A percentile compares a stretch with the other conserved stretches of the same genome.
phyloP scores from a whole-genome alignment of 352 stramenopile species.

The Phytophthora macrochlamydospora region DNA sequence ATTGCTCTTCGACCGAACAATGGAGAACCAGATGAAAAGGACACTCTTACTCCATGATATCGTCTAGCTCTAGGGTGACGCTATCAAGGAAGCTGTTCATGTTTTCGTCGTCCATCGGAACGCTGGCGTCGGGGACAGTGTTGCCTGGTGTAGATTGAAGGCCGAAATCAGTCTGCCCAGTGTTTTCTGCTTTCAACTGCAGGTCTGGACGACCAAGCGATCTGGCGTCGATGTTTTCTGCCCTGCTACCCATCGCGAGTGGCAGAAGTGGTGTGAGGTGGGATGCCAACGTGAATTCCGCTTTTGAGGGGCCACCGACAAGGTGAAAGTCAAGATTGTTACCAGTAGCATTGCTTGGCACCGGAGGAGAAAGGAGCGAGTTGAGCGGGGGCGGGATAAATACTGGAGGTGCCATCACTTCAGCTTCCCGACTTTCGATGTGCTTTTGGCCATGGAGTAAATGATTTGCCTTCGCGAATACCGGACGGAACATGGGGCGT shows the following conservation, averaged over 20 bases:
- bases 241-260: too few relatives aligned
- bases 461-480: constrained; percentile 1
- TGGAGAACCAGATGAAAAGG: constrained; percentile 11
- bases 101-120: constrained; percentile 63
- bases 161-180: constrained; percentile 21
- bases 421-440: constrained; percentile 18
- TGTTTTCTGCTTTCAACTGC: constrained; percentile 32
- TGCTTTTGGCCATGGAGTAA: constrained; percentile 26
- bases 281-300: constrained; percentile 28
- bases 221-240: constrained; percentile 10
- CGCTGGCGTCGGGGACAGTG: constrained; percentile 19
- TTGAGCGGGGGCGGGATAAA: constrained; percentile 32
- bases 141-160: constrained; percentile 3
- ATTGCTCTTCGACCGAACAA: constrained; percentile 19
- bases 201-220: constrained; percentile 12
- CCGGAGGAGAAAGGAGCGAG: constrained; percentile 20
- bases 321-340: constrained; percentile 17
- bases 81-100: constrained; percentile 86
- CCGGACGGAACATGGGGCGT: constrained; percentile 15
- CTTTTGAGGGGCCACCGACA: constrained; percentile 6
- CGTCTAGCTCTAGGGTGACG: constrained; percentile 78
- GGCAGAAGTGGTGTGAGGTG: constrained; percentile 20
- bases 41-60: constrained; percentile 65
- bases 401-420: constrained; percentile 10
- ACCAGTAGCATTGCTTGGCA: constrained; percentile 5